phyloP scores from a whole-genome alignment of 495 filamentous ascomycete genomes.

The Trichoderma erinaceum region DNA sequence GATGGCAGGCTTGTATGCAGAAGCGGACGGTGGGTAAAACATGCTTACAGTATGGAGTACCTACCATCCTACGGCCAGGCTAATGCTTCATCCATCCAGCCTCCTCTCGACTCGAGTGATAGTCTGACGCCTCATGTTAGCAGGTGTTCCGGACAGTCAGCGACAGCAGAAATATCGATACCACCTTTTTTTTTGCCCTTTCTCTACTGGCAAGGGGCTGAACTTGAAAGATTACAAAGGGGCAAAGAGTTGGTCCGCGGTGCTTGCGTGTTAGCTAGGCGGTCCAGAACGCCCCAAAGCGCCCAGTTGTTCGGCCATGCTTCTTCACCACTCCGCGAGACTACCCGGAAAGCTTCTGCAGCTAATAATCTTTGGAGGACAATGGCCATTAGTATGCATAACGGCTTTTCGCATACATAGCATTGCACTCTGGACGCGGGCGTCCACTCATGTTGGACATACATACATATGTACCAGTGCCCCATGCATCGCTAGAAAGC shows the following conservation, averaged over 20 bases:
- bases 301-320: not conserved
- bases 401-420: not conserved
- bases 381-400: not conserved
- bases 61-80: too few relatives aligned
- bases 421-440: not conserved
- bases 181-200: not conserved
- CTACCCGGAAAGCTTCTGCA: not conserved
- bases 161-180: not conserved
- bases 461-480: slow-evolving; percentile 13
- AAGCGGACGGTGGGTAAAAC: not conserved
- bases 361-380: not conserved
- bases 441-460: slow-evolving; percentile 7
- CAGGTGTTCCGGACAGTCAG: not conserved
- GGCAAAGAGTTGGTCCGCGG: not conserved
- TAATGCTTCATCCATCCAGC: not conserved
- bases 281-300: not conserved
- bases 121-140: not conserved
- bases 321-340: not conserved
- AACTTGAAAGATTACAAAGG: not conserved
- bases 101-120: not conserved
- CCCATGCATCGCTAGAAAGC: not conserved
- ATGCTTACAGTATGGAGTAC: not conserved
- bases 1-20: not conserved
- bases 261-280: not conserved
- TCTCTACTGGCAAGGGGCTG: not conserved